phyloP scores from a whole-genome alignment of 1,284 basidiomycete species.

The Microbotryum silenes-acaulis region DNA sequence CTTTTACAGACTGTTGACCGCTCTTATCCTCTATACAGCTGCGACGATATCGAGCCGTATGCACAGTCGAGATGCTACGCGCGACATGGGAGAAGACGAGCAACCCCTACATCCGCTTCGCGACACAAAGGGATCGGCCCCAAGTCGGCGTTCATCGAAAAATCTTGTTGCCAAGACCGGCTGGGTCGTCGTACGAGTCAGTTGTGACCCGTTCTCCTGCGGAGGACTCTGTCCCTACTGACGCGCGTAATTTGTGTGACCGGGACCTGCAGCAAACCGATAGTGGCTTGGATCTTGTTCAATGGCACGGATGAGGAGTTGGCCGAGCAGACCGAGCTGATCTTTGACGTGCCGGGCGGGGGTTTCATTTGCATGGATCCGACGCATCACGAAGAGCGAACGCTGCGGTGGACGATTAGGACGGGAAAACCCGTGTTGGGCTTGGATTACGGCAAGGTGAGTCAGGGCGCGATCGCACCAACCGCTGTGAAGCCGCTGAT shows the following conservation, averaged over 20 bases:
- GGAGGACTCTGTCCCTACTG: too few species aligned
- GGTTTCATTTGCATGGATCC: conserved; percentile 95
- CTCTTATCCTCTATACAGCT: conserved; percentile 50
- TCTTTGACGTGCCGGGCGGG: conserved; percentile 88
- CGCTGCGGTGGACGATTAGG: conserved; percentile 72
- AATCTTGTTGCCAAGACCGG: conserved; percentile 71
- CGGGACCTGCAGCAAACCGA: conserved; percentile 52
- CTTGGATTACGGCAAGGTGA: conserved; percentile 92
- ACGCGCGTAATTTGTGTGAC: too few species aligned
- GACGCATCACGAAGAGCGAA: conserved; percentile 89
- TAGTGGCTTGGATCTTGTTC: conserved; percentile 79
- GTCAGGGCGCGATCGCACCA: conserved; percentile 43
- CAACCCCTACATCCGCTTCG: conserved; percentile 75
- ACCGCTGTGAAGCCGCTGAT: too few species aligned
- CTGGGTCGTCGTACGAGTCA: conserved; percentile 55
- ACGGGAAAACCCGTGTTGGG: conserved; percentile 74
- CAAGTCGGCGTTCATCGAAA: conserved; percentile 61
- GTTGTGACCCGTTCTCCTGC: neutral
- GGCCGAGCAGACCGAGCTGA: conserved; percentile 62
- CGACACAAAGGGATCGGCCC: conserved; percentile 54
- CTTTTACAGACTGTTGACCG: neutral
- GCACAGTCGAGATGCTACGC: conserved; percentile 91
- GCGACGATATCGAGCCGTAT: conserved; percentile 78
- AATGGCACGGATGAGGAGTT: conserved; percentile 62
- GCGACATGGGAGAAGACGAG: conserved; percentile 89